phyloP scores from a whole-genome alignment of 2,329 filamentous ascomycete species.

The Claviceps monticola region DNA sequence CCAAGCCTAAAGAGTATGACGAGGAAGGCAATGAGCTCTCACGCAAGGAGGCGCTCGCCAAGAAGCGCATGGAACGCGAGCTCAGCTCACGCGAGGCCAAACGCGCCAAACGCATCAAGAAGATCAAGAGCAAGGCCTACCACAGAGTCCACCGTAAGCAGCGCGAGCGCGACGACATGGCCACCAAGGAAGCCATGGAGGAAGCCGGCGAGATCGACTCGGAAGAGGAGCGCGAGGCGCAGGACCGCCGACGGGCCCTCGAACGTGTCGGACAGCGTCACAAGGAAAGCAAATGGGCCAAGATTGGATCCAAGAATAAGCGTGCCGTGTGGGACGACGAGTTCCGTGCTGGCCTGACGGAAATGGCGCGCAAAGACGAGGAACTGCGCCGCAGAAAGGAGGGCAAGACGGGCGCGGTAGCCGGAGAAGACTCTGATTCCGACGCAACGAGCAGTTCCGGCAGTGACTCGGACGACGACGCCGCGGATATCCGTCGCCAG shows the following conservation, averaged over 20 bases:
- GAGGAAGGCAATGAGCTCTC: conserved; percentile 61
- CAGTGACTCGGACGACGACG: conserved; percentile 29
- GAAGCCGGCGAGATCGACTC: conserved; percentile 49
- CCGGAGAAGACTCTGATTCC: conserved; percentile 31
- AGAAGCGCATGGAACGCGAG: conserved; percentile 69
- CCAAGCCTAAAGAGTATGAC: conserved; percentile 48
- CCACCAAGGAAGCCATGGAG: conserved; percentile 35
- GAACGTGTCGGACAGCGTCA: conserved; percentile 79
- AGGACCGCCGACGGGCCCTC: conserved; percentile 63
- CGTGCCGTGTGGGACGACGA: conserved; percentile 81
- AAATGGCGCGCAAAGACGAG: conserved; percentile 71
- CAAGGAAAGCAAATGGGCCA: conserved; percentile 84
- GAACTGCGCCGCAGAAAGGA: conserved; percentile 70
- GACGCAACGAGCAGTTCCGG: conserved; percentile 43
- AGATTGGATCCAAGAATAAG: conserved; percentile 64
- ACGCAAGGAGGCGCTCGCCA: conserved; percentile 54
- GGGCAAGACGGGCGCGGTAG: conserved; percentile 40
- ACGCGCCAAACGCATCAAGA: conserved; percentile 84
- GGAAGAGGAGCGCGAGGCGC: conserved; percentile 47
- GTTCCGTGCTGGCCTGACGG: conserved; percentile 60
- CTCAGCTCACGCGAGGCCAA: conserved; percentile 79
- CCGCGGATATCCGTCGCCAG: conserved; percentile 34
- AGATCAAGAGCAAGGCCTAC: conserved; percentile 97
- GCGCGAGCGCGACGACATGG: conserved; percentile 38
- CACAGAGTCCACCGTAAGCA: conserved; percentile 81